Conservation (phyloP, 208 protist species). For the Leishmania lainsoni region DNA sequence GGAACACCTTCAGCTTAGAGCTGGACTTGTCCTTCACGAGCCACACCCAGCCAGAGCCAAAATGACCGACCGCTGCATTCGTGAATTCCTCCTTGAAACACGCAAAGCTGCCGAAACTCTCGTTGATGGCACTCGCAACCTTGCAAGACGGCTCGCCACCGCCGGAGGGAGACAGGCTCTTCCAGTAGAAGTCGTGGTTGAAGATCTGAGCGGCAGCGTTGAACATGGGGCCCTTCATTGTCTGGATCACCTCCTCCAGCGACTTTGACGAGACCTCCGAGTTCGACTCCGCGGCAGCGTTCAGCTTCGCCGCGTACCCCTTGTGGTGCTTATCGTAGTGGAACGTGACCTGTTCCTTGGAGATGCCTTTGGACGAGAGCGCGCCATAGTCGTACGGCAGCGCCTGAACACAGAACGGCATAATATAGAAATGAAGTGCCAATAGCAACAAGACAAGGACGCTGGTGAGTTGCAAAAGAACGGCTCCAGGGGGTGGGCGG, state of each 20-base stretch:
- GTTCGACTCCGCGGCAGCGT: slow-evolving; percentile 72
- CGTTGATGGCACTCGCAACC: slow-evolving; percentile 77
- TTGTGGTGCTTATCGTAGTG: slow-evolving; percentile 94
- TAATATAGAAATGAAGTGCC: slow-evolving; percentile 76
- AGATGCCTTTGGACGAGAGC: slow-evolving; percentile 84
- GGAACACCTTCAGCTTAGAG: slow-evolving; percentile 83
- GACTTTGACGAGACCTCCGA: slow-evolving; percentile 64
- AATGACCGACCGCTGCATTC: slow-evolving; percentile 82
- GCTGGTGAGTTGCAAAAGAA: slow-evolving; percentile 15
- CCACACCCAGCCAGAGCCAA: slow-evolving; percentile 96
- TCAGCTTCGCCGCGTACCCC: slow-evolving; percentile 92
- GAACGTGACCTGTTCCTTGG: slow-evolving; percentile 87
- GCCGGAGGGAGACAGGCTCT: slow-evolving; percentile 70
- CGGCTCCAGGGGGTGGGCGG: neutral
- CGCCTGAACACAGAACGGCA: slow-evolving; percentile 74
- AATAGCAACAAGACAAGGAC: slow-evolving; percentile 80
- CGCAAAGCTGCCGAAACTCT: slow-evolving; percentile 82
- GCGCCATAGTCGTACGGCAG: slow-evolving; percentile 81
- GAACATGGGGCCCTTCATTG: slow-evolving; percentile 82
- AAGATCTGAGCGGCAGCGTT: slow-evolving; percentile 94
- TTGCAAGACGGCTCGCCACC: slow-evolving; percentile 64
- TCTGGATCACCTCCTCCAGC: slow-evolving; percentile 86
- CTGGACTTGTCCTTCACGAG: slow-evolving; percentile 88
- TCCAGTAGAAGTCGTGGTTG: slow-evolving; percentile 96
- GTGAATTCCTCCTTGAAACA: slow-evolving; percentile 95